Evolutionary conservation across 495 filamentous ascomycete species (phyloP), one percentile per base, ranked within the genome.

Genomic region (Tuber melanosporum): DNA sequence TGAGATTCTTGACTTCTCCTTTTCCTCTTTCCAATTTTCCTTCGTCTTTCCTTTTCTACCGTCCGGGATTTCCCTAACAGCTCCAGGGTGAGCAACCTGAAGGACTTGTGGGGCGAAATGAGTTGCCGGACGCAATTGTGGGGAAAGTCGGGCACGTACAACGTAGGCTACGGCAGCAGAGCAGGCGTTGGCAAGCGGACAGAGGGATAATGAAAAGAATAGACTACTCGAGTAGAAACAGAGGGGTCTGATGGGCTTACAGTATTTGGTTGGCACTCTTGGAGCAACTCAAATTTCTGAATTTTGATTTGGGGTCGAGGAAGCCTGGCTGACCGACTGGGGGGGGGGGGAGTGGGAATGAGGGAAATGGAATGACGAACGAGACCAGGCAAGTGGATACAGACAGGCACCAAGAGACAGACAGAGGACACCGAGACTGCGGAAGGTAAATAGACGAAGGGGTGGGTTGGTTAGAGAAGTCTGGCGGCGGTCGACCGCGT

Each of bases 341-440:
- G 32, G 26, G 57, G 57, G 57, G 32, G 32, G 32, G 32, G 32
- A 66, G 57, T 66, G 57, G 57, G 57, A 66, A 66, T 66, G 57
- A 66, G 57, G 57, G 57, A 36, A 66, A 66, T 66, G 57, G 57
- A 66, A 36, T 32, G 57, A 66, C 57, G 57, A 36, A 66, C 57
- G n/a, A 66, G 17, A 36, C 57, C 57, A 19, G 36, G 10, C 57
- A 66, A 36, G 57, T 66, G 26, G 57, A 36, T 36, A 36, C 57
- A 36, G 57, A 36, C 57, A 36, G 26, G 14, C 57, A 66, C 57
- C 26, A 12, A 66, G 57, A 66, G 26, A 36, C n/a, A 36, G 57
- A 36, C 57, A 36, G 57, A 66, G 57, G 57, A 66, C 26, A 36
- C 57, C 57, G 26, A 66, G 26, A 36, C 26, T 32, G 15, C 32